Base-by-base conservation (phyloP, 176 grass and related monocot species). In the Phragmites australis region DNA sequence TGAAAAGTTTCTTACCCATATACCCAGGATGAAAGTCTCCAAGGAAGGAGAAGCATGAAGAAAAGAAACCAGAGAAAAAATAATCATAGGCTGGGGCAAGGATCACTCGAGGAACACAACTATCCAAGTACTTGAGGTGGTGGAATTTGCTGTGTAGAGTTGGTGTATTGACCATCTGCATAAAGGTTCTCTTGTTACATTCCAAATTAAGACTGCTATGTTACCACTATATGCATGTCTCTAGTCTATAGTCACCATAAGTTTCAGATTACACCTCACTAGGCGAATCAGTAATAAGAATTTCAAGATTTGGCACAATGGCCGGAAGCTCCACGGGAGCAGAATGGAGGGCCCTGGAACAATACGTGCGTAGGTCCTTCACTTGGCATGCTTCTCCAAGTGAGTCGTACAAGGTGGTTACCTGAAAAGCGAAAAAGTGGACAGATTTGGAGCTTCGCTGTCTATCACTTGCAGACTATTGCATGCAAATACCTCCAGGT, bases 41-140 rank as follows among this genome's bases (percentile, higher is more conserved):
- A 81, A 81, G 78, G 65, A 81, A 71, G 66, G 79, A 25, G 79
- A 47, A 22, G 66, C 66, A 22, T 81, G 16, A 30, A 81, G 26
- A 30, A 81, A 81, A 19, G 37, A 70, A 45, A 68, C 65, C 16
- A 58, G 26, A 48, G 52, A 81, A 45, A 56, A 70, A 45, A n/a
- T 32, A 81, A 56, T 81, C 78, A 59, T 81, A 70, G 22, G 22
- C 30, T 10, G 61, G 47, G 21, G 1, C 34, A 21, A 42, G 25
- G 48, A 15, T 29, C n/a, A 0, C 12, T 81, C 51, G 26, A 48
- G 1, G 10, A 70, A 59, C 0, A 46, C 7, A 2, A 45, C 46
- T n/a, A 17, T 9, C 27, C 66, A 71, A 15, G 41, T 70, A 5
- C 66, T 59, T 71, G 52, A 81, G 52, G 26, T 58, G 18, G 66